Conservation (phyloP, 768 basidiomycete species). For the Crucibulum laeve region DNA sequence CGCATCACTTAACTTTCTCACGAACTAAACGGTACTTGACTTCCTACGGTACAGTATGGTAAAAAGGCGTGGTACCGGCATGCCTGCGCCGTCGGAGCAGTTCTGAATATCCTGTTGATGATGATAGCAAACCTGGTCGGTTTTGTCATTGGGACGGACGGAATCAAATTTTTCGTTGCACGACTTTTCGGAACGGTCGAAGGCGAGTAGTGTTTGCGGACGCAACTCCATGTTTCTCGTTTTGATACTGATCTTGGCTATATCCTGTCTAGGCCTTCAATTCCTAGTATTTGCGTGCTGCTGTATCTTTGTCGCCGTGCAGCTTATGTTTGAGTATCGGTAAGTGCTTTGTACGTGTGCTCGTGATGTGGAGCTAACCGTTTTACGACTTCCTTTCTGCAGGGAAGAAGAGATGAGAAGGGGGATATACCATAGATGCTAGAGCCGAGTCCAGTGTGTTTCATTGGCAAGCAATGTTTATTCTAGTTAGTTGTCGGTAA, state of each 20-base stretch:
- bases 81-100: conserved; percentile 75
- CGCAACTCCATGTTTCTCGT: background rate
- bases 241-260: conserved; percentile 1
- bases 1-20: background rate
- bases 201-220: conserved; percentile 29
- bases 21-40: background rate
- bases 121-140: conserved; percentile 91
- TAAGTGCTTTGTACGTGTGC: conserved; percentile 25
- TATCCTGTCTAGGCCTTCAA: conserved; percentile 42
- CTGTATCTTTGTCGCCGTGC: conserved; percentile 76
- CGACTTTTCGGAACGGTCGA: conserved; percentile 61
- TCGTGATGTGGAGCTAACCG: conserved; percentile 1
- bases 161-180: conserved; percentile 58
- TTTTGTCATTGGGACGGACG: conserved; percentile 88
- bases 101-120: conserved; percentile 84
- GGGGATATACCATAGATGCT: conserved; percentile 54
- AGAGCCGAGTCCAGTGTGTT: background rate
- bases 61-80: conserved; percentile 79
- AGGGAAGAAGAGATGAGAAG: conserved; percentile 73
- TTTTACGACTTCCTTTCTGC: conserved; percentile 7
- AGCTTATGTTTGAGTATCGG: conserved; percentile 97
- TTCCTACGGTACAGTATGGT: conserved; percentile 49
- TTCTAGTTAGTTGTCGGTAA: background rate
- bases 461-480: background rate
- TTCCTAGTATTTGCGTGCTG: conserved; percentile 60